A percentile compares a stretch with the other conserved stretches of the same genome.
Evolutionary conservation across 768 basidiomycete species (phyloP).

Genomic region (Lentinula aciculospora): DNA sequence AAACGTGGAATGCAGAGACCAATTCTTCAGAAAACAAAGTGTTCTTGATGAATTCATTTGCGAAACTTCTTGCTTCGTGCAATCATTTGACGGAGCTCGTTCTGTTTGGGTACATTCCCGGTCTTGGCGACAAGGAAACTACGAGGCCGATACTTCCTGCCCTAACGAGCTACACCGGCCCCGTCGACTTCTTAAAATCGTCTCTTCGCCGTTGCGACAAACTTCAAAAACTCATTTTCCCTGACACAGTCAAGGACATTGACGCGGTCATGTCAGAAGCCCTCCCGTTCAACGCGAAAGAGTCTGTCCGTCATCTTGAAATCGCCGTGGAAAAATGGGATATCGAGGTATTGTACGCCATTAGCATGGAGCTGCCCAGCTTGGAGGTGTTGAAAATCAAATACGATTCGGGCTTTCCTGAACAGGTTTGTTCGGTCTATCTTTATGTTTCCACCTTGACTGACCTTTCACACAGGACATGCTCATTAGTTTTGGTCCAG

Average conservation of each 20-base stretch:
- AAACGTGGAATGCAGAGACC: background rate
- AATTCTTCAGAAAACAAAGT: background rate
- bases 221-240: background rate
- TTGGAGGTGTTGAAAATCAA: slow-evolving; percentile 33
- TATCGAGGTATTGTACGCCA: slow-evolving; percentile 37
- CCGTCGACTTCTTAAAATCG: background rate
- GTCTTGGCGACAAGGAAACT: background rate
- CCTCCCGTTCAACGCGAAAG: slow-evolving; percentile 12
- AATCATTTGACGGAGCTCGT: background rate
- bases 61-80: background rate
- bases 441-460: background rate
- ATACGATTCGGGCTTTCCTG: slow-evolving; percentile 30
- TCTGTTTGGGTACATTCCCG: background rate
- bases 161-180: background rate
- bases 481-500: slow-evolving; percentile 36
- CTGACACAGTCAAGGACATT: background rate
- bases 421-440: slow-evolving; percentile 28
- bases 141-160: background rate
- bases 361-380: slow-evolving; percentile 28
- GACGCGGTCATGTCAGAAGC: slow-evolving; percentile 14
- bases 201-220: background rate
- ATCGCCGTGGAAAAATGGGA: slow-evolving; percentile 38
- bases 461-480: slow-evolving; percentile 20
- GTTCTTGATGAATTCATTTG: background rate
- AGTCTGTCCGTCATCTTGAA: slow-evolving; percentile 24